Evolutionary conservation across 305 asterid species (phyloP), one percentile per base, ranked within the genome.

Genomic region (Caryopteris hybrid): DNA sequence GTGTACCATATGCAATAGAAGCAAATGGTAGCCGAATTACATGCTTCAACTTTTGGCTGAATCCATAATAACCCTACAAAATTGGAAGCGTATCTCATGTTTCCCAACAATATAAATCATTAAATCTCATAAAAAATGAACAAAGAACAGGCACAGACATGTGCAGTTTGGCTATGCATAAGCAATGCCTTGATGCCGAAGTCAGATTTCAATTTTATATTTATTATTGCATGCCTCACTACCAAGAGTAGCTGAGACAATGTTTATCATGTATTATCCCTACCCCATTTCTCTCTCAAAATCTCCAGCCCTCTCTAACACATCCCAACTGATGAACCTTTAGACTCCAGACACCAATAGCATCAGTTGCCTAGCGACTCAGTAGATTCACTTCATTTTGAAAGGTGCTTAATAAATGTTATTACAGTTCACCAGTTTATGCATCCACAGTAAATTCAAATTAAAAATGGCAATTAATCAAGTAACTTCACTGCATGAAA

Each of bases 41-140:
- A 71, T 87, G 96, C 88, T 94, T 94, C 95, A 94, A 79, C 83
- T 91, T 94, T 82, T 94, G 98, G 85, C 99, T 94, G 87, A 87
- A 91, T 70, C 91, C 85, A 68, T 94, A 94, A 80, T 91, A 94
- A 66, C 99, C 99, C 99, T 91, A 75, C 86, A 87, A 80, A 83
- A 76, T 46, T 54, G 46, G 58, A 71, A 57, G 70, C n/a, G 21
- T 51, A 68, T 68, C 43, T 61, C 68, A 72, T 36, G 74, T 45
- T 68, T 34, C 60, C 71, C 63, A 76, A 56, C 74, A 76, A 60
- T 58, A 61, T 42, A 56, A 20, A 64, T 50, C 31, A 47, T 1
- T 1, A 29, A 29, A 25, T 1, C 2, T 4, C 34, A 29, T 29
- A 29, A 7, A 29, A 29, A 29, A 29, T 31, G 51, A 47, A 38